Conservation (phyloP, 768 basidiomycete genomes). For the Leccinellum rugosiceps region DNA sequence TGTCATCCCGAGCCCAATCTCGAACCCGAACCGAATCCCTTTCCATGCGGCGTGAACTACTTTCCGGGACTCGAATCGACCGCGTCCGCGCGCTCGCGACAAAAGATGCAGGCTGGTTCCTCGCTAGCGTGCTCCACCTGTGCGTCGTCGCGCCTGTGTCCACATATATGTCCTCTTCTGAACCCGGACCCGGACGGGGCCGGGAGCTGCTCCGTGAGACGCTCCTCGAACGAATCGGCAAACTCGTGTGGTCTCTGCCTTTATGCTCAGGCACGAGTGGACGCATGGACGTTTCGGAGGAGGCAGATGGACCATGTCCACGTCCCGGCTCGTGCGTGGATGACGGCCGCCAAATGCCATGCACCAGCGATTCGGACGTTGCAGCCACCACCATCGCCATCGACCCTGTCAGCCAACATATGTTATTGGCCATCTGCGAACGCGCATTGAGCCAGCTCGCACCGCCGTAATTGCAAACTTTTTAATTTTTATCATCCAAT, state of each 20-base stretch:
- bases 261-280: background rate
- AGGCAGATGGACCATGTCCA: too few species aligned
- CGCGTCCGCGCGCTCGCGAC: conserved; percentile 24
- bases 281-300: background rate
- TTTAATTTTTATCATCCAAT: too few species aligned
- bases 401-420: conserved; percentile 24
- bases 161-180: background rate
- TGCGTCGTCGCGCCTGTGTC: conserved; percentile 10
- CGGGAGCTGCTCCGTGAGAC: background rate
- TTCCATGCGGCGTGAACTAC: conserved; percentile 5
- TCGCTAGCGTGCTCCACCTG: conserved; percentile 24
- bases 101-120: conserved; percentile 28
- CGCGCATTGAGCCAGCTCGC: conserved; percentile 16
- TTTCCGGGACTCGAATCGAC: conserved; percentile 13
- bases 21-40: background rate
- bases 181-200: background rate
- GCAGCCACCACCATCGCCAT: background rate
- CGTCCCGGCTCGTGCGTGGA: too few species aligned
- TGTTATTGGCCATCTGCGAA: conserved; percentile 30
- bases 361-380: too few species aligned
- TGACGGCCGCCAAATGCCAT: too few species aligned
- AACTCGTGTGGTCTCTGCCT: conserved; percentile 15
- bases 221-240: conserved; percentile 24
- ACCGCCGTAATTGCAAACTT: background rate
- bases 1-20: background rate